These are phyloP conservation scores for Biancaea sappan DNA, from an alignment of 306 rosid species.

Conservation along the genomic window DNA sequence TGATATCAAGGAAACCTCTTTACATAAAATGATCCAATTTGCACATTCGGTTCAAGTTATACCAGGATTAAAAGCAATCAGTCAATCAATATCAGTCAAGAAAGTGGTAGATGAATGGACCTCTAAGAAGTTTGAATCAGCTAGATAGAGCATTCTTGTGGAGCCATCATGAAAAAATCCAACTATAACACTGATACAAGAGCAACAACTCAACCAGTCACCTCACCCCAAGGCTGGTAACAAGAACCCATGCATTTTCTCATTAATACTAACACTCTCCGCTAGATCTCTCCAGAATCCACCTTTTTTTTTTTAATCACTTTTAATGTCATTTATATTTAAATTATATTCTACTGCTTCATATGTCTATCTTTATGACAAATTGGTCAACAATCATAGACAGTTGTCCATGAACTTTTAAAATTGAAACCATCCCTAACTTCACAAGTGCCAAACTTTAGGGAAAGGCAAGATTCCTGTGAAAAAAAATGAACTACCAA, in stretches of 20 bases:
- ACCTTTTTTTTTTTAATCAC: neutral
- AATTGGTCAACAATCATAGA: neutral
- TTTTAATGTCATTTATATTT: neutral
- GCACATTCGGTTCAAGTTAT: neutral
- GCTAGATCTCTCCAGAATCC: neutral
- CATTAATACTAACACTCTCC: neutral
- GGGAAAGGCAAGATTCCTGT: neutral
- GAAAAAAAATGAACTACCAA: neutral
- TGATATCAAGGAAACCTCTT: neutral
- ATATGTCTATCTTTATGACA: neutral
- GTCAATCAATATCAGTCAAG: neutral
- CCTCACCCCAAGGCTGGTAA: neutral
- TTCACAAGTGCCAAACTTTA: neutral
- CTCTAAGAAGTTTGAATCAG: neutral
- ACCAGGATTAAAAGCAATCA: neutral
- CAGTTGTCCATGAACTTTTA: neutral
- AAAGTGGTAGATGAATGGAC: neutral
- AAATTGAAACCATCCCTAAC: neutral
- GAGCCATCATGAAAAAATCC: neutral
- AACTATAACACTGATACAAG: neutral
- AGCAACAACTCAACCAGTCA: neutral
- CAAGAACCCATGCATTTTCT: neutral
- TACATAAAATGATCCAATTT: neutral
- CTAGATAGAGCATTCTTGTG: neutral
- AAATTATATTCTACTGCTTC: neutral